phyloP scores from a whole-genome alignment of 371 early-diverging fungal genomes.

The Mortierella sp. region DNA sequence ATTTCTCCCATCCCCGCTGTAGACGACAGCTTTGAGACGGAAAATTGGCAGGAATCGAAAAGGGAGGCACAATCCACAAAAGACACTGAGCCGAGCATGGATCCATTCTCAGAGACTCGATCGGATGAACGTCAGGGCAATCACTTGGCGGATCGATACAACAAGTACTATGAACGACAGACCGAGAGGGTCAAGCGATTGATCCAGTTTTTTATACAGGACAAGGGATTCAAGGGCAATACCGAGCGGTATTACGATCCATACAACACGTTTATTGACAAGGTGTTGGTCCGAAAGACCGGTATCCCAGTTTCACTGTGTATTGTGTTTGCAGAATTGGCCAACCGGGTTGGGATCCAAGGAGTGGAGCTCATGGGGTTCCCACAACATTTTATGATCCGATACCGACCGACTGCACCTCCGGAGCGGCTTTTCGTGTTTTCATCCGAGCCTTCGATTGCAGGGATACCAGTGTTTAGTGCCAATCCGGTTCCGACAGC shows the following conservation, averaged over 20 bases:
- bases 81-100: neutral
- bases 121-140: too few species aligned
- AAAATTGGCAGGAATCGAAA: neutral
- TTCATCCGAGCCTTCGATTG: too few species aligned
- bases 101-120: neutral
- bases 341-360: slow-evolving; percentile 41
- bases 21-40: neutral
- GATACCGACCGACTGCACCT: slow-evolving; percentile 29
- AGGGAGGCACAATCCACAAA: neutral
- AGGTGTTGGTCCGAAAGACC: slow-evolving; percentile 36
- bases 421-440: neutral
- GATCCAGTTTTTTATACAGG: slow-evolving; percentile 35
- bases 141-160: neutral
- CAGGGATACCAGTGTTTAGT: too few species aligned
- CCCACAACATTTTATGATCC: slow-evolving; percentile 52
- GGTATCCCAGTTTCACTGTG: slow-evolving; percentile 50
- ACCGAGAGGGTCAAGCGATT: slow-evolving; percentile 26
- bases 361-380: slow-evolving; percentile 49
- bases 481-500: too few species aligned
- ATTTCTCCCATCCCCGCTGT: slow-evolving; percentile 11
- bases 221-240: slow-evolving; percentile 49
- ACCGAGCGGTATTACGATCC: slow-evolving; percentile 48
- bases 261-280: slow-evolving; percentile 49
- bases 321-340: slow-evolving; percentile 49
- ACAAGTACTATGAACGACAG: slow-evolving; percentile 23